phyloP scores from a whole-genome alignment of 2,329 filamentous ascomycete species.

The Hortaea werneckii region DNA sequence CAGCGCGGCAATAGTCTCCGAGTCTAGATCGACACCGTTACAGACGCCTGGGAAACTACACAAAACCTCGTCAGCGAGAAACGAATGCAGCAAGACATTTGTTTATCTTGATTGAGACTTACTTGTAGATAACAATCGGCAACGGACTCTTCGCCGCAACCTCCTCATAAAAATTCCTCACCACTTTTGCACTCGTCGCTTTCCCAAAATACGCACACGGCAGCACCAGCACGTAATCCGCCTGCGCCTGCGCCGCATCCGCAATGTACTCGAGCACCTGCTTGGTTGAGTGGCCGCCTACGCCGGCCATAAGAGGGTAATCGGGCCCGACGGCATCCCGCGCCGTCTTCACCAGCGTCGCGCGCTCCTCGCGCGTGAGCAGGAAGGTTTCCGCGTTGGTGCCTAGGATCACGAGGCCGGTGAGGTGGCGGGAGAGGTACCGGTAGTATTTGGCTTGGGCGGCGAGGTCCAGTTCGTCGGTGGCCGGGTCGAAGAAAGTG shows the following conservation, averaged over 20 bases:
- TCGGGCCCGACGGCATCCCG: slow-evolving; percentile 32
- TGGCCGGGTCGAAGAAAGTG: slow-evolving; percentile 35
- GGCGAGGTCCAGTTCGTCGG: slow-evolving; percentile 31
- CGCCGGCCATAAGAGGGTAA: slow-evolving; percentile 36
- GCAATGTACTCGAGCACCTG: slow-evolving; percentile 35
- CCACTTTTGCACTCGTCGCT: slow-evolving; percentile 31
- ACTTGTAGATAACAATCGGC: slow-evolving; percentile 60
- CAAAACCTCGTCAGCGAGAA: slow-evolving; percentile 40
- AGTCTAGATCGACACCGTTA: slow-evolving; percentile 57
- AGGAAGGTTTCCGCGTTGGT: slow-evolving; percentile 39
- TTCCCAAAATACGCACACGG: slow-evolving; percentile 38
- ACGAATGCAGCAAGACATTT: slow-evolving; percentile 34
- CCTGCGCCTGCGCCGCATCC: slow-evolving; percentile 33
- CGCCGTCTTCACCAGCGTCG: slow-evolving; percentile 29
- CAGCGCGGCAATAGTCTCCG: slow-evolving; percentile 51
- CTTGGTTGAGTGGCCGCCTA: slow-evolving; percentile 33
- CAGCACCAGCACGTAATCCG: slow-evolving; percentile 34
- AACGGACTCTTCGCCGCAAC: slow-evolving; percentile 50
- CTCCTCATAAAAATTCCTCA: slow-evolving; percentile 33
- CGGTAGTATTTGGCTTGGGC: slow-evolving; percentile 35
- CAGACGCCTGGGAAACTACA: slow-evolving; percentile 58
- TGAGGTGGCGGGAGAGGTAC: slow-evolving; percentile 34
- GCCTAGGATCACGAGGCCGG: slow-evolving; percentile 37
- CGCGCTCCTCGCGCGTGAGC: slow-evolving; percentile 35
- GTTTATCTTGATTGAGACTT: background rate